phyloP scores from a whole-genome alignment of 805 yeast species.

The Teunomyces funiuensis region DNA sequence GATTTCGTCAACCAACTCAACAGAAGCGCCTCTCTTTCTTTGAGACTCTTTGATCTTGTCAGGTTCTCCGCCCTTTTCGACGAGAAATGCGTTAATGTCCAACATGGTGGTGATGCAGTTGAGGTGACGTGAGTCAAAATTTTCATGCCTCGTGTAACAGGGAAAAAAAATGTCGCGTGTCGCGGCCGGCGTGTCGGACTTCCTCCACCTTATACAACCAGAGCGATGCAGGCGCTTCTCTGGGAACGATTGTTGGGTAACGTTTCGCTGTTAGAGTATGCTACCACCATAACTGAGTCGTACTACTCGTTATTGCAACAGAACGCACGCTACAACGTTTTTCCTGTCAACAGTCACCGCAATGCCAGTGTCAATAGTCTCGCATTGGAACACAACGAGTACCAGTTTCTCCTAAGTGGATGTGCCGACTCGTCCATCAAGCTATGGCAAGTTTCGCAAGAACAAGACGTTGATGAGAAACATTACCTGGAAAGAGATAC shows the following conservation, averaged over 20 bases:
- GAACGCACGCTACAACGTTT: slow-evolving; percentile 20
- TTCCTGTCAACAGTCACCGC: slow-evolving; percentile 45
- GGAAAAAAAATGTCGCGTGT: slow-evolving; percentile 4
- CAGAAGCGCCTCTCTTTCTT: slow-evolving; percentile 90
- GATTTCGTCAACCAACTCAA: slow-evolving; percentile 94
- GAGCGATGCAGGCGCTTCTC: slow-evolving; percentile 39
- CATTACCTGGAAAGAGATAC: slow-evolving; percentile 18
- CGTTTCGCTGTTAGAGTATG: slow-evolving; percentile 32
- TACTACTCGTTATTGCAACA: slow-evolving; percentile 32
- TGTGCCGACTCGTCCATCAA: slow-evolving; percentile 69
- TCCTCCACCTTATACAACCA: neutral
- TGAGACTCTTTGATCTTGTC: slow-evolving; percentile 85
- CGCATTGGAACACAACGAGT: slow-evolving; percentile 49
- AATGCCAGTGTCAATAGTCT: slow-evolving; percentile 60
- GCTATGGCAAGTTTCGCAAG: slow-evolving; percentile 55
- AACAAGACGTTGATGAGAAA: slow-evolving; percentile 15
- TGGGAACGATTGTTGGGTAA: slow-evolving; percentile 32
- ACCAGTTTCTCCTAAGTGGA: slow-evolving; percentile 61
- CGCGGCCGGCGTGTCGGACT: neutral
- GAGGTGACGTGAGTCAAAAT: neutral
- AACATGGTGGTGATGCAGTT: slow-evolving; percentile 53
- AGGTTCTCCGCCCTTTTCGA: slow-evolving; percentile 96
- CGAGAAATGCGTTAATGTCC: slow-evolving; percentile 88
- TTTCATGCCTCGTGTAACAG: slow-evolving; percentile 3
- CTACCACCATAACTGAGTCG: slow-evolving; percentile 37